Base-by-base conservation (phyloP, 257 asterid genomes). In the Solanum phureja region DNA sequence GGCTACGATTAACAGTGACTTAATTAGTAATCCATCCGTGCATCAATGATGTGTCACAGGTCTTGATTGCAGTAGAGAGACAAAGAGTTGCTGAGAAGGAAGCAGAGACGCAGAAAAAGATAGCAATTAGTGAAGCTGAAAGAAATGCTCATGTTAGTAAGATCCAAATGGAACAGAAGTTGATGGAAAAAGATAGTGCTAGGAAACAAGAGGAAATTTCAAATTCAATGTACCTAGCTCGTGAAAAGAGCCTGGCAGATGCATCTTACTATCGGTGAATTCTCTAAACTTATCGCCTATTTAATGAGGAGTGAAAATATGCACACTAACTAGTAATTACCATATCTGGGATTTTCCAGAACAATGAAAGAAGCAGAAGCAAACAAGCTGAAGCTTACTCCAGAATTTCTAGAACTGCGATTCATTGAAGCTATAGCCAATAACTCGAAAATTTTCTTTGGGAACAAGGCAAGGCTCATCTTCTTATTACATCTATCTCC, bases 161-260 rank as follows among this genome's bases (percentile, higher is more conserved):
- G 93, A 97, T 97, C 84, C 98, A 94, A 88, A 97, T 96, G 99
- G 99, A 95, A 88, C 98, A 94, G 89, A 97, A 93, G 91, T 92
- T 97, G 93, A 94, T 88, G 95, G 99, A 97, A 91, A 97, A 95
- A 91, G 99, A 97, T 88, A 96, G 99, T 88, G 72, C 92, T 19
- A 96, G 98, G 94, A 95, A 87, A 93, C 94, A 96, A 92, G 99
- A 95, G 88, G 99, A 97, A 92, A 96, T 97, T 86, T 91, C 99
- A 72, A 97, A 97, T 88, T 19, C 96, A 3, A 97, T 97, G 95
- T 96, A 94, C 92, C 89, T 93, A 66, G 99, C 98, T 74, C 98
- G 98, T 56, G 99, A 97, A 91, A 96, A 92, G 92, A 96, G 99
- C 91, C 93, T 96, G 95, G 98, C 99, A 29, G 99, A 97, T 89